Conservation (phyloP, 768 basidiomycete genomes). For the Mycena kentingensis region DNA sequence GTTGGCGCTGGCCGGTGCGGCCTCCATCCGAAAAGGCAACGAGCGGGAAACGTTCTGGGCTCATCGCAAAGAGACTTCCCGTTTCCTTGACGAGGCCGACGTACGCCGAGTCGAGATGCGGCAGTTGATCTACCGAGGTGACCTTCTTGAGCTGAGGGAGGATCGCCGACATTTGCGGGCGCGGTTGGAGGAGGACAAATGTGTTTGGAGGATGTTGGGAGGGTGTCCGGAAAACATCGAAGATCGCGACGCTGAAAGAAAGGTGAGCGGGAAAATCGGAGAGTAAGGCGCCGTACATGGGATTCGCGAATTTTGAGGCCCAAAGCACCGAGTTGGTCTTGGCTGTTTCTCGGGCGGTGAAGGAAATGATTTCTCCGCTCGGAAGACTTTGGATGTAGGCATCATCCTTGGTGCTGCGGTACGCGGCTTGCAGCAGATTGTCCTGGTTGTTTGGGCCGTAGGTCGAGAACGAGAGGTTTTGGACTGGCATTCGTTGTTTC, state of each 20-base stretch:
- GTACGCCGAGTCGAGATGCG: conserved; percentile 68
- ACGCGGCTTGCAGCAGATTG: conserved; percentile 66
- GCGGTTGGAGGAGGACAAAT: conserved; percentile 87
- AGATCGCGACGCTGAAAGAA: conserved; percentile 70
- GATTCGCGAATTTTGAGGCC: conserved; percentile 59
- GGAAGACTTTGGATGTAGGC: conserved; percentile 80
- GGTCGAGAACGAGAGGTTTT: conserved; percentile 86
- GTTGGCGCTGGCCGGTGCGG: conserved; percentile 25
- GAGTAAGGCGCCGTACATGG: conserved; percentile 56
- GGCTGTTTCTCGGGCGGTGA: conserved; percentile 47
- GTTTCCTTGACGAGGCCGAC: conserved; percentile 76
- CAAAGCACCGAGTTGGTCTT: conserved; percentile 49
- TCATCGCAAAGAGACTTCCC: conserved; percentile 83
- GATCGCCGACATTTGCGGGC: conserved; percentile 71
- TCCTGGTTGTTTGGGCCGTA: conserved; percentile 94
- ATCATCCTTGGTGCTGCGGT: conserved; percentile 76
- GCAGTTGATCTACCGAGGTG: conserved; percentile 33
- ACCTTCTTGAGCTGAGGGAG: conserved; percentile 56
- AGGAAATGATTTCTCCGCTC: conserved; percentile 76
- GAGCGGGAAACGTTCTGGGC: conserved; percentile 77
- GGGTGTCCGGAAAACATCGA: conserved; percentile 63
- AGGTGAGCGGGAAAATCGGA: background rate
- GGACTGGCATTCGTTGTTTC: conserved; percentile 47
- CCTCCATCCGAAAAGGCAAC: conserved; percentile 62
- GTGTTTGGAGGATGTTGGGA: conserved; percentile 44